A percentile compares a stretch with the other conserved stretches of the same genome.
Conservation (phyloP, 2,329 filamentous ascomycete species). For the Plectosphaerella sp. region DNA sequence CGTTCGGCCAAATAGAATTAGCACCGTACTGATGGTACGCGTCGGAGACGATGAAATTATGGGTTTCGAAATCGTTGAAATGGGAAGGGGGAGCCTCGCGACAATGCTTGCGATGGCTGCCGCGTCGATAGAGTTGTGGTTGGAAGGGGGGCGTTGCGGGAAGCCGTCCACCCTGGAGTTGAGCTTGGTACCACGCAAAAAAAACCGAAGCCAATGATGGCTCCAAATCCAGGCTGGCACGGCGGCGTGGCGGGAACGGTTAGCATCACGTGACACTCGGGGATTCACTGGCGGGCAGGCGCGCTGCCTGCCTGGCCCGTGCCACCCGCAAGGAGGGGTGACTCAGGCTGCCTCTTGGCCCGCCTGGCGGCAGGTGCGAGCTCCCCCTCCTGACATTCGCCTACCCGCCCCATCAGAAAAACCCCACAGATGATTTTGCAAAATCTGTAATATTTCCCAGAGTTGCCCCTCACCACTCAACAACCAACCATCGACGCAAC, state of each 20-base stretch:
- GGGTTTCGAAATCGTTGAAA: neutral
- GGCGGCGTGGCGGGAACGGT: neutral
- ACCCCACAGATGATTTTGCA: neutral
- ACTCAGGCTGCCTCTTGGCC: neutral
- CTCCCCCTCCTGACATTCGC: neutral
- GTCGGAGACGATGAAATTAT: neutral
- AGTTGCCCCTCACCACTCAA: neutral
- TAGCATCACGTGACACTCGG: neutral
- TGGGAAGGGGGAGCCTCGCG: neutral
- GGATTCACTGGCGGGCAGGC: neutral
- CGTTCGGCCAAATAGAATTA: constrained; percentile 1
- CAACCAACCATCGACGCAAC: neutral
- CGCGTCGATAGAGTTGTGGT: constrained; percentile 1
- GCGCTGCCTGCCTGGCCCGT: too few relatives aligned
- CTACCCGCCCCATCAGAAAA: neutral
- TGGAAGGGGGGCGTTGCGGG: neutral
- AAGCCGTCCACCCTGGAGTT: neutral
- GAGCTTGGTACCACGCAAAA: neutral
- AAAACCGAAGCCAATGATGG: neutral
- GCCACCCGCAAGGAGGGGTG: neutral
- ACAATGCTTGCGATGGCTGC: constrained; percentile 1
- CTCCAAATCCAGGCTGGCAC: neutral
- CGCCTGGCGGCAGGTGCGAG: neutral
- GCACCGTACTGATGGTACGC: neutral
- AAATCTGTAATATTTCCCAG: neutral